Evolutionary conservation across 331 rosid genomes (phyloP).

Genomic region (Phaseolus coccineus): DNA sequence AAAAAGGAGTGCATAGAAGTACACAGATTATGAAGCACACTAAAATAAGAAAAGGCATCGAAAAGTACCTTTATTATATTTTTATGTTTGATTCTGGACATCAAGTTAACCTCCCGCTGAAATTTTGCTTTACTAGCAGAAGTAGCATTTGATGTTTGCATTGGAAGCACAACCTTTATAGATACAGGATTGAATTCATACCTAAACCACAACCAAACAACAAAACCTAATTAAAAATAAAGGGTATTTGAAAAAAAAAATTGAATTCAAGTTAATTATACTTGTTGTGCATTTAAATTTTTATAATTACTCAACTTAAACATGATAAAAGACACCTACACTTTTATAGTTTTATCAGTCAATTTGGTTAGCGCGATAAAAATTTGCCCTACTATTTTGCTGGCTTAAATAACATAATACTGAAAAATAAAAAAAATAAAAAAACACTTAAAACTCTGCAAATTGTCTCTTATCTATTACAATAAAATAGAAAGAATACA

Average conservation of each 20-base stretch:
- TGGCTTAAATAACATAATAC: neutral
- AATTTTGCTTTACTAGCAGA: constrained; percentile 33
- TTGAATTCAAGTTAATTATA: neutral
- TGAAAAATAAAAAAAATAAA: neutral
- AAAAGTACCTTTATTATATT: constrained; percentile 42
- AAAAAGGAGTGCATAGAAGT: neutral
- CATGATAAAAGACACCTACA: neutral
- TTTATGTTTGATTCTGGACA: constrained; percentile 21
- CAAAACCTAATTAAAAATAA: neutral
- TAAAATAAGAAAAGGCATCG: neutral
- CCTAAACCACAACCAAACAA: constrained; percentile 21
- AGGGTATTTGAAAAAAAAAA: neutral
- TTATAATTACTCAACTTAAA: neutral
- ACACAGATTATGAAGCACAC: neutral
- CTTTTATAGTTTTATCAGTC: no score
- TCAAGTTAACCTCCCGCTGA: constrained; percentile 41
- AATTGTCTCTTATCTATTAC: neutral
- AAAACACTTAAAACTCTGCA: neutral
- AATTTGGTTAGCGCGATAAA: neutral
- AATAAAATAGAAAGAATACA: neutral
- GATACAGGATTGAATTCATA: constrained; percentile 29
- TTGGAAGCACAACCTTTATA: constrained; percentile 31
- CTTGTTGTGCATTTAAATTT: neutral
- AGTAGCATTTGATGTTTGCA: constrained; percentile 10
- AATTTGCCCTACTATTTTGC: neutral